phyloP scores from a whole-genome alignment of 208 protist species.

The Phytomonas sp. region DNA sequence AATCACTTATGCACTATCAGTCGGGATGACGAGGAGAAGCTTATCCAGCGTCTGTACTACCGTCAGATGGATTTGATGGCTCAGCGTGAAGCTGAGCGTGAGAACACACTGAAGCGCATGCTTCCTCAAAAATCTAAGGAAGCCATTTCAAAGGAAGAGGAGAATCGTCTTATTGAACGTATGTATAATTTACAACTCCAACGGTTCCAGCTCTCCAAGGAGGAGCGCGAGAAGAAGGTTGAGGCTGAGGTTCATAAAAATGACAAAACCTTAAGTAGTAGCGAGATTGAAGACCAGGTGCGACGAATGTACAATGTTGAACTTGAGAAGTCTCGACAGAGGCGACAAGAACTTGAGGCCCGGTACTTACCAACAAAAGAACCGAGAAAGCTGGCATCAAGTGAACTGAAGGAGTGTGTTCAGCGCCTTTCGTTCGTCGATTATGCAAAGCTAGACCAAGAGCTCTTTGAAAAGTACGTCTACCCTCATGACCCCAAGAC shows the following conservation, averaged over 20 bases:
- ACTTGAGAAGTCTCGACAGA: conserved; percentile 35
- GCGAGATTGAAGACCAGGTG: conserved; percentile 68
- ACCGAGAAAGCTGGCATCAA: conserved; percentile 62
- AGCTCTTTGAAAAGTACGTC: conserved; percentile 82
- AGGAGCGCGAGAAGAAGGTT: conserved; percentile 44
- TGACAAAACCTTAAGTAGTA: conserved; percentile 51
- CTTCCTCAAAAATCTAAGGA: conserved; percentile 21
- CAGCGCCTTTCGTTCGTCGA: conserved; percentile 68
- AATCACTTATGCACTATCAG: conserved; percentile 7
- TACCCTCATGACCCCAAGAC: conserved; percentile 75
- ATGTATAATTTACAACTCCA: conserved; percentile 80
- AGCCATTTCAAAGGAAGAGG: conserved; percentile 43
- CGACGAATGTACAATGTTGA: conserved; percentile 78
- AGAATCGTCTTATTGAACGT: conserved; percentile 48
- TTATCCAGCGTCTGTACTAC: conserved; percentile 76
- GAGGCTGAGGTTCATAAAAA: conserved; percentile 50
- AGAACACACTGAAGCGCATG: conserved; percentile 29
- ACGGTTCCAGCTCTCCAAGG: conserved; percentile 42
- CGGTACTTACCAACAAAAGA: conserved; percentile 45
- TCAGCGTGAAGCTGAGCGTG: conserved; percentile 52
- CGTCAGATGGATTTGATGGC: conserved; percentile 61
- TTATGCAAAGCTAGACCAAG: conserved; percentile 70
- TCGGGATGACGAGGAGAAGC: conserved; percentile 43
- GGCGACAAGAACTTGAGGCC: conserved; percentile 37
- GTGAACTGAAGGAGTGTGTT: conserved; percentile 52